phyloP scores from a whole-genome alignment of 106 monocot species.

The Posidonia australis region DNA sequence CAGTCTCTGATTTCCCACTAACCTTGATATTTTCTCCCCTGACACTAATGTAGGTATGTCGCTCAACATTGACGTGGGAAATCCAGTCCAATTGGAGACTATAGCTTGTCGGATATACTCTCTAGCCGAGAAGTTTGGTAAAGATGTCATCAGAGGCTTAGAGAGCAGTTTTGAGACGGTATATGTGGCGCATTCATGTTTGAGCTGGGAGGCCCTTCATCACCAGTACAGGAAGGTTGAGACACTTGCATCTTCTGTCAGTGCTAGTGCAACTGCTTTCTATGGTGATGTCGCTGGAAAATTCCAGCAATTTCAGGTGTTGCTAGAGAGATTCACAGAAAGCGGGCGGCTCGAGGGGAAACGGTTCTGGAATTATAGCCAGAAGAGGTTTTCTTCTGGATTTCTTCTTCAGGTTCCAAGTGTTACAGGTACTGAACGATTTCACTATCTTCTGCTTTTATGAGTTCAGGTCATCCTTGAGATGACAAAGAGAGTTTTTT shows the following conservation, averaged over 20 bases:
- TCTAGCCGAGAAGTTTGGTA: background rate
- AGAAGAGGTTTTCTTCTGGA: background rate
- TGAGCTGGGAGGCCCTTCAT: slow-evolving; percentile 26
- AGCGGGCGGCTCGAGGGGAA: background rate
- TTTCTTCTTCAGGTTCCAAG: slow-evolving; percentile 7
- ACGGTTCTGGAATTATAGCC: slow-evolving; percentile 1
- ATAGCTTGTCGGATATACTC: background rate
- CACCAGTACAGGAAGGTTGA: slow-evolving; percentile 14
- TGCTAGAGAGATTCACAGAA: slow-evolving; percentile 5
- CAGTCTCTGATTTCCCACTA: background rate
- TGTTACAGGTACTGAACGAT: slow-evolving; percentile 1
- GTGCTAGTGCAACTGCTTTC: background rate
- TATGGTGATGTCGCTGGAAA: background rate
- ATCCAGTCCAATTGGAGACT: slow-evolving; percentile 3
- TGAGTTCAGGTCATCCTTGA: too few species aligned
- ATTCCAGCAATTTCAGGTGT: background rate
- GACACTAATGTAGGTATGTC: slow-evolving; percentile 7
- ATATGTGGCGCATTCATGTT: slow-evolving; percentile 26
- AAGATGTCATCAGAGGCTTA: slow-evolving; percentile 3
- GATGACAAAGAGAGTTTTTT: too few species aligned
- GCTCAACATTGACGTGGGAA: background rate
- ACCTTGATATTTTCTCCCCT: background rate
- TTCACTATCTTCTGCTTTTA: background rate
- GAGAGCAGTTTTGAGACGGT: slow-evolving; percentile 17
- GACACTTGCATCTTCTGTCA: background rate